Evolutionary conservation across 2,329 filamentous ascomycete species (phyloP).

Genomic region (Cadophora luteo-olivacea): DNA sequence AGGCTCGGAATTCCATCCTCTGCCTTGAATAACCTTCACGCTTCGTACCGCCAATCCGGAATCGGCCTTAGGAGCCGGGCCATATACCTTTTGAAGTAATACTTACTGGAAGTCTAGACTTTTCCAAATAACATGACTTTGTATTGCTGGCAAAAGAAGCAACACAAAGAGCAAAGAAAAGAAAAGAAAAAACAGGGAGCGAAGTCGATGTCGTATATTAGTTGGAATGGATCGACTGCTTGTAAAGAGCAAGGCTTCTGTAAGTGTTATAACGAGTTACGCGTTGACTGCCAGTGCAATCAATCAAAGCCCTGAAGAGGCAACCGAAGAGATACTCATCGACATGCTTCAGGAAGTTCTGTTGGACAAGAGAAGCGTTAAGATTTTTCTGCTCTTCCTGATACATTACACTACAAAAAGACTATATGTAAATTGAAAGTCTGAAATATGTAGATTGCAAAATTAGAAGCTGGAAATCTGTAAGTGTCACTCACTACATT

Average conservation of each 20-base stretch:
- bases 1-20: conserved; percentile 5
- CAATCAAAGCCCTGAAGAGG: not conserved
- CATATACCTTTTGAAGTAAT: conserved; percentile 5
- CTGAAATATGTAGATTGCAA: too few species aligned
- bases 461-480: too few species aligned
- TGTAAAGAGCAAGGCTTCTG: not conserved
- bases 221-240: not conserved
- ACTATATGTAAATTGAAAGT: too few species aligned
- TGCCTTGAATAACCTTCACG: conserved; percentile 13
- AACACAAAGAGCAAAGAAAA: not conserved
- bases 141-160: conserved; percentile 6
- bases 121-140: not conserved
- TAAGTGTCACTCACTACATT: too few species aligned
- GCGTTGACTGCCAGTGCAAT: not conserved
- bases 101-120: not conserved
- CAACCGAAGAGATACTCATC: not conserved
- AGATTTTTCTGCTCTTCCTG: too few species aligned
- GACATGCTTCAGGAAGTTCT: not conserved
- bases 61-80: not conserved
- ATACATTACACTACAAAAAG: too few species aligned
- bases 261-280: not conserved
- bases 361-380: too few species aligned
- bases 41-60: conserved; percentile 13
- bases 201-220: not conserved
- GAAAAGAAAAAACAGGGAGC: not conserved